A percentile compares a stretch with the other conserved stretches of the same genome.
phyloP scores from a whole-genome alignment of 169 alveolate species.

The Babesia caballi region DNA sequence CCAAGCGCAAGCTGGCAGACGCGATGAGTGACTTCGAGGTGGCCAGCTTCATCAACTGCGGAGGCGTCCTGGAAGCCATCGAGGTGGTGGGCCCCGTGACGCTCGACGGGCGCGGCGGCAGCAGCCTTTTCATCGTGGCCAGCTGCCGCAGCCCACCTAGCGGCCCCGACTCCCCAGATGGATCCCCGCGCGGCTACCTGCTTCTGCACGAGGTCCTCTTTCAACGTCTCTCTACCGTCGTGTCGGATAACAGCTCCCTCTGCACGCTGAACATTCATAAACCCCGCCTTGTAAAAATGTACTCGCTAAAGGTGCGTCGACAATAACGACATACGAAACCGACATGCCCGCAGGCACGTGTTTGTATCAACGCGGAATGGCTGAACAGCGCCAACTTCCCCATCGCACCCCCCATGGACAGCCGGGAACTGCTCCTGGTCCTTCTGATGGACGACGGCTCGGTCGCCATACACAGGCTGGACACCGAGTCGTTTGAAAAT shows the following conservation, averaged over 20 bases:
- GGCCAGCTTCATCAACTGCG: conserved; percentile 7
- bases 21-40: background rate
- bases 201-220: background rate
- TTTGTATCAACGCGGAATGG: conserved; percentile 5
- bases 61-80: background rate
- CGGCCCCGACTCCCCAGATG: background rate
- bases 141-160: background rate
- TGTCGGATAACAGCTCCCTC: background rate
- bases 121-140: background rate
- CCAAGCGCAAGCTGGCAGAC: background rate
- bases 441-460: conserved; percentile 11
- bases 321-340: too few species aligned
- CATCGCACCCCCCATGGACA: background rate
- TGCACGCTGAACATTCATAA: background rate
- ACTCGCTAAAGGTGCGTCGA: background rate
- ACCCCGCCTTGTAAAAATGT: conserved; percentile 5
- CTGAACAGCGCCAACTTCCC: background rate
- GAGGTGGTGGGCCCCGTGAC: conserved; percentile 1
- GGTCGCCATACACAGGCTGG: background rate
- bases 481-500: too few species aligned
- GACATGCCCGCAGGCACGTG: background rate
- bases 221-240: background rate
- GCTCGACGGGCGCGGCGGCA: background rate
- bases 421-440: background rate
- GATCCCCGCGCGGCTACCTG: background rate